Percentiles rank a stretch among this genome's conserved stretches.
Conservation (phyloP, 805 yeast genomes). For the Teunomyces barrocoloradensis region DNA sequence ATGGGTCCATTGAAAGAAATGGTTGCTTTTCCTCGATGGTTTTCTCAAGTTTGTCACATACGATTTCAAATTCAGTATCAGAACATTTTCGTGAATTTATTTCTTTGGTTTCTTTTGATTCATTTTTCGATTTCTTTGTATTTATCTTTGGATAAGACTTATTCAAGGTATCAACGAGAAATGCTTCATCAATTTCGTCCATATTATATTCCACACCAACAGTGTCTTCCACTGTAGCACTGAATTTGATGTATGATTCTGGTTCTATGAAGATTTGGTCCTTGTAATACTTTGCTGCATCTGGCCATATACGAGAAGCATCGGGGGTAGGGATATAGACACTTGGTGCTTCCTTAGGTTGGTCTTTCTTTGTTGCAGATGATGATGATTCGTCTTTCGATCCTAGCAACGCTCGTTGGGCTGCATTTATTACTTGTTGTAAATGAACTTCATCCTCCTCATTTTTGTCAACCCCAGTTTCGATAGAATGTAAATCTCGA, state of each 20-base stretch:
- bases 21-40: constrained; percentile 83
- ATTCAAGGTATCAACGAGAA: constrained; percentile 44
- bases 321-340: constrained; percentile 92
- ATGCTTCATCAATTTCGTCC: constrained; percentile 85
- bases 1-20: constrained; percentile 79
- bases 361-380: constrained; percentile 9
- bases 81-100: constrained; percentile 39
- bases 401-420: constrained; percentile 57
- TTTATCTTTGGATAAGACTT: constrained; percentile 28
- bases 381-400: constrained; percentile 12
- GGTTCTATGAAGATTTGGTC: constrained; percentile 66
- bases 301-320: constrained; percentile 81
- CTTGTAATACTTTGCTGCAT: constrained; percentile 67
- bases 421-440: constrained; percentile 84
- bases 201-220: constrained; percentile 80
- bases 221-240: constrained; percentile 96
- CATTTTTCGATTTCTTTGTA: constrained; percentile 10
- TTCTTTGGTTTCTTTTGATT: constrained; percentile 10
- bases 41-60: constrained; percentile 71
- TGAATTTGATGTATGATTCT: constrained; percentile 76
- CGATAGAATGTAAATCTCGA: constrained; percentile 84
- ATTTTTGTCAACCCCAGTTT: constrained; percentile 96
- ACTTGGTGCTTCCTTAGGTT: constrained; percentile 28
- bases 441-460: constrained; percentile 97
- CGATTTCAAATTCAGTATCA: constrained; percentile 83